Base-by-base conservation (phyloP, 805 yeast species). In the Sungouiozyma intestinalis region DNA sequence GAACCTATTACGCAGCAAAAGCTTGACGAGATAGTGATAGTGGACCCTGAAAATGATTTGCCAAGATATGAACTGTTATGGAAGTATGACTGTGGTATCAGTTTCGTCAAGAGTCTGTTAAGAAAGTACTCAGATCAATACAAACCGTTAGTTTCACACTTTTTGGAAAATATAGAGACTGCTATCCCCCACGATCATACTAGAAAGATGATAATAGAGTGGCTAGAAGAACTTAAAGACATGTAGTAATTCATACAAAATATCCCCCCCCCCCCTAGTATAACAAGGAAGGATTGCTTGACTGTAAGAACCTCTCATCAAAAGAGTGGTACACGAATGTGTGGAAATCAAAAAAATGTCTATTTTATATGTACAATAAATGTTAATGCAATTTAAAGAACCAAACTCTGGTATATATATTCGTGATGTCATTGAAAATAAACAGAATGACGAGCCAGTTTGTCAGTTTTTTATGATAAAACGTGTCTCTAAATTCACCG, bases 71-170 rank as follows among this genome's bases (percentile, higher is more conserved):
- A 71, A 45, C 33, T 57, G 8, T 49, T 52, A 24, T 71, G 74
- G 74, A 70, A 70, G 42, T 67, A 70, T 41, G 60, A 62, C 24
- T 56, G 64, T 6, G 47, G 63, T 9, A 39, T 65, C 36, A 61
- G 67, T 15, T 61, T 71, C 37, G 40, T 63, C 14, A 67, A 67
- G 51, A 60, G 69, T 42, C 16, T 65, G 13, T 37, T 69, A 42
- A 67, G 73, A 60, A 68, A 67, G 40, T 65, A 65, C 42, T 72
- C 76, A 2, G 67, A 62, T 33, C 72, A 75, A 15, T 76, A 49
- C 51, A 52, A 46, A 11, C 39, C 49, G 9, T 43, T 67, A 27
- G 48, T 55, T 3, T 57, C 55, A 2, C 44, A 47, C 21, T 63
- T 71, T 44, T 58, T 51, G 27, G 55, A 57, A 29, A 64, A 63